Conservation (phyloP, 495 filamentous ascomycete genomes). For the Penicillium roqueforti region DNA sequence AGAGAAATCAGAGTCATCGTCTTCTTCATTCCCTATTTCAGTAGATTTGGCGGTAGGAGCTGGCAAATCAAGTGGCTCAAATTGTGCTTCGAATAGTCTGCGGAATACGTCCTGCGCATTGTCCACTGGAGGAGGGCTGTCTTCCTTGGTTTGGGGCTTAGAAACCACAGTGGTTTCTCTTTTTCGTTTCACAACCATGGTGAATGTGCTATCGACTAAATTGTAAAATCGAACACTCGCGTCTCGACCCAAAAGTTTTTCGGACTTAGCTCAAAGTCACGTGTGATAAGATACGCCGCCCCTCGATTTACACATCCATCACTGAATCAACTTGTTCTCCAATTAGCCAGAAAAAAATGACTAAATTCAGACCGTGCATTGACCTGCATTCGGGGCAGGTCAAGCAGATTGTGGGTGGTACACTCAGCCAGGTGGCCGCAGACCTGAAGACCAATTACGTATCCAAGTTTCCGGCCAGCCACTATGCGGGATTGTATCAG, state of each 20-base stretch:
- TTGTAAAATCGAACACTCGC: neutral
- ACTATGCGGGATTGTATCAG: slow-evolving; percentile 78
- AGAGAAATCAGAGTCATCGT: slow-evolving; percentile 23
- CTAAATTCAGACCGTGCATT: slow-evolving; percentile 91
- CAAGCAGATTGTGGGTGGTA: slow-evolving; percentile 97
- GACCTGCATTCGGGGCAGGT: slow-evolving; percentile 93
- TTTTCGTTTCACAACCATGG: slow-evolving; percentile 37
- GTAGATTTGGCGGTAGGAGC: slow-evolving; percentile 9
- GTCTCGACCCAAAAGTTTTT: slow-evolving; percentile 16
- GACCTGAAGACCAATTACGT: slow-evolving; percentile 86
- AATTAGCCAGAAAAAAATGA: slow-evolving; percentile 58
- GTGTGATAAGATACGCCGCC: slow-evolving; percentile 43
- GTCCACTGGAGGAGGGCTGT: slow-evolving; percentile 19
- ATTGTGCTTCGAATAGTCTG: slow-evolving; percentile 82
- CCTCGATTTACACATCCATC: slow-evolving; percentile 19
- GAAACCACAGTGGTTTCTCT: slow-evolving; percentile 37
- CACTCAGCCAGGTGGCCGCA: slow-evolving; percentile 60
- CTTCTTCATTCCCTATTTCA: slow-evolving; percentile 27
- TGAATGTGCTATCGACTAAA: slow-evolving; percentile 8
- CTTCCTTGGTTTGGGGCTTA: slow-evolving; percentile 17
- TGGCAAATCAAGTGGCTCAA: slow-evolving; percentile 60
- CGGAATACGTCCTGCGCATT: slow-evolving; percentile 57
- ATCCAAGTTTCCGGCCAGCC: slow-evolving; percentile 70
- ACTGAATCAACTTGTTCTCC: slow-evolving; percentile 6
- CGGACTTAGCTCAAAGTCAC: slow-evolving; percentile 25